Evolutionary conservation across 306 rosid species (phyloP).

Genomic region (Prunus mira): DNA sequence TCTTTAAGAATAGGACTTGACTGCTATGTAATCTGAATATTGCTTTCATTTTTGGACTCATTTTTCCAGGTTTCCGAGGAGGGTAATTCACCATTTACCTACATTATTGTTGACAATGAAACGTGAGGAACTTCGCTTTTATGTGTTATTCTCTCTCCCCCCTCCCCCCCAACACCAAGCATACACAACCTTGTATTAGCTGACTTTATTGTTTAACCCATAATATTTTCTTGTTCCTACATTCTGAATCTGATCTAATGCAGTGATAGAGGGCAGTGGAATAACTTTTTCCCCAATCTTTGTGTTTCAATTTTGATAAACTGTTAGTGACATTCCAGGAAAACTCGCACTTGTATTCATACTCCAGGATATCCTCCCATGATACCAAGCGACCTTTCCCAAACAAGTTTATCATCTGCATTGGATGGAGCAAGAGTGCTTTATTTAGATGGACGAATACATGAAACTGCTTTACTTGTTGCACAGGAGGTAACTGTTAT

Average conservation of each 20-base stretch:
- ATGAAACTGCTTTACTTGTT: slow-evolving; percentile 68
- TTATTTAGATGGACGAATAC: slow-evolving; percentile 62
- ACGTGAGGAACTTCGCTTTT: slow-evolving; percentile 53
- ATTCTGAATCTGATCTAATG: background rate
- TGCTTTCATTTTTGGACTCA: slow-evolving; percentile 8
- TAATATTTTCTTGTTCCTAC: background rate
- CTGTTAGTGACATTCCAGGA: slow-evolving; percentile 43
- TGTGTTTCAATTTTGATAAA: slow-evolving; percentile 13
- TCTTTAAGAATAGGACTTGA: slow-evolving; percentile 6
- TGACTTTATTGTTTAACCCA: slow-evolving; percentile 8
- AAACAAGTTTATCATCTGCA: slow-evolving; percentile 53
- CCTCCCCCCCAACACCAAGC: background rate
- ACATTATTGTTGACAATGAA: slow-evolving; percentile 79
- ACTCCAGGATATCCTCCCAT: slow-evolving; percentile 85
- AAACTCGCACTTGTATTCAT: slow-evolving; percentile 79
- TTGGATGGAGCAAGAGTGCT: slow-evolving; percentile 72
- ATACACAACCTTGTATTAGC: background rate
- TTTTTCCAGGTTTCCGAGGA: slow-evolving; percentile 66
- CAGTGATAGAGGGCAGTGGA: background rate
- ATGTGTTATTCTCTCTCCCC: background rate
- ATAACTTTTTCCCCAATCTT: background rate
- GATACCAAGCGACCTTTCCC: slow-evolving; percentile 65
- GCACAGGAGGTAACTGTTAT: slow-evolving; percentile 72
- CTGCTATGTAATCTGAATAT: background rate
- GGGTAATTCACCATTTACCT: slow-evolving; percentile 88